These are phyloP conservation scores for Candida michaelii DNA, from an alignment of 805 yeast species.

Conservation along the genomic window DNA sequence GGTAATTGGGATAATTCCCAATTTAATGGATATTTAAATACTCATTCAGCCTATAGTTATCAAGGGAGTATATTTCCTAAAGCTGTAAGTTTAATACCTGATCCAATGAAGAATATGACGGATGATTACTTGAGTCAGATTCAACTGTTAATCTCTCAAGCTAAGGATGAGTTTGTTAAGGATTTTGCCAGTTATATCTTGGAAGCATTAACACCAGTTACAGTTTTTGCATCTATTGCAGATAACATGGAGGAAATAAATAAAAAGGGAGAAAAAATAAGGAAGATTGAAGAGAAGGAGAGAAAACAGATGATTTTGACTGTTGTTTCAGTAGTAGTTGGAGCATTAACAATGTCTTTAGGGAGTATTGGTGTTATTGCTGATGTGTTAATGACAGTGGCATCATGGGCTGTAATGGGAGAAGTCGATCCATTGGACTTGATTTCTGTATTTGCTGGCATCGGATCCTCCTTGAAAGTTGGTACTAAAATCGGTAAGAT, in stretches of 20 bases:
- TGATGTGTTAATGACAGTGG: background rate
- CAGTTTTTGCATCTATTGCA: background rate
- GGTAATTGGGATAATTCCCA: background rate
- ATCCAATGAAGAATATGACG: slow-evolving; percentile 1
- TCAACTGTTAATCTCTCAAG: background rate
- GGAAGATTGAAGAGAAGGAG: background rate
- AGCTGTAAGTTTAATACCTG: background rate
- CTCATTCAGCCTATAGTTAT: background rate
- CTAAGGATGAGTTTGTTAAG: background rate
- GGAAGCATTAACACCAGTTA: background rate
- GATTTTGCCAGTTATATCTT: background rate
- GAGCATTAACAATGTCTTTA: background rate
- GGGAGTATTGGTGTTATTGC: background rate
- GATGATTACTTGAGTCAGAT: background rate
- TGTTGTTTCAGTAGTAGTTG: background rate
- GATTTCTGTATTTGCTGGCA: background rate
- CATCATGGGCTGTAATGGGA: background rate
- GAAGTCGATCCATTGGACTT: background rate
- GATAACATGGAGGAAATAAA: background rate
- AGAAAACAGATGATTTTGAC: background rate
- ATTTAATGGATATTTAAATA: background rate
- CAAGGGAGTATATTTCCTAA: background rate
- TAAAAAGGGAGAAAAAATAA: background rate
- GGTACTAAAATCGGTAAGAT: background rate
- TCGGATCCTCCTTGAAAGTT: background rate